Conservation (phyloP, 148 eudicot genomes). For the Amaranthus cruentus region DNA sequence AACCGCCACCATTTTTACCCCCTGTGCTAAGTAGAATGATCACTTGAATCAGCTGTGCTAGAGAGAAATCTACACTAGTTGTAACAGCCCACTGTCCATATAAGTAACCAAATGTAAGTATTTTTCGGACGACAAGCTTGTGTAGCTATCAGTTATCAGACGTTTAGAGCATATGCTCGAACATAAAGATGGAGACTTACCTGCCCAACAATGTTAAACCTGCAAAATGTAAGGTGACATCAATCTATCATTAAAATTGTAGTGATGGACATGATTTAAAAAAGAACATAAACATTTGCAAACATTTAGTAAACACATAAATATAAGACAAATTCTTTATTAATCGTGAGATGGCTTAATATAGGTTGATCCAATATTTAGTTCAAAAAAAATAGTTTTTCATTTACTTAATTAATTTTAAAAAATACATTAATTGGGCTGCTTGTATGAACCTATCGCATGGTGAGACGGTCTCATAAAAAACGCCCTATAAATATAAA, state of each 20-base stretch:
- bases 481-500: too few species aligned
- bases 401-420: too few species aligned
- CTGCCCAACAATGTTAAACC: constrained; percentile 99
- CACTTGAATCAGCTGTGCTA: constrained; percentile 84
- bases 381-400: too few species aligned
- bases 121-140: not conserved
- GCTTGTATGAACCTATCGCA: too few species aligned
- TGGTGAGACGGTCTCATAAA: too few species aligned
- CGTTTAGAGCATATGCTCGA: not conserved
- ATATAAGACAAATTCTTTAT: too few species aligned
- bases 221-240: constrained; percentile 32
- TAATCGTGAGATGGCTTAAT: too few species aligned
- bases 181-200: constrained; percentile 29
- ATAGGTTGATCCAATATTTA: too few species aligned
- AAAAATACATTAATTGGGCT: too few species aligned
- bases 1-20: constrained; percentile 93
- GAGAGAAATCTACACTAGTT: constrained; percentile 81
- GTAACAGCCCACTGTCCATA: constrained; percentile 95
- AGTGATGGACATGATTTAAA: not conserved
- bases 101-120: constrained; percentile 11
- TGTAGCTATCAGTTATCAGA: not conserved
- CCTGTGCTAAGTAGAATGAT: constrained; percentile 92
- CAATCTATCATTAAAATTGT: not conserved
- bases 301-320: not conserved
- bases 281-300: not conserved